Percentiles rank a stretch among this genome's conserved stretches.
Conservation (phyloP, 169 alveolate genomes). For the Eimeria brunetti region DNA sequence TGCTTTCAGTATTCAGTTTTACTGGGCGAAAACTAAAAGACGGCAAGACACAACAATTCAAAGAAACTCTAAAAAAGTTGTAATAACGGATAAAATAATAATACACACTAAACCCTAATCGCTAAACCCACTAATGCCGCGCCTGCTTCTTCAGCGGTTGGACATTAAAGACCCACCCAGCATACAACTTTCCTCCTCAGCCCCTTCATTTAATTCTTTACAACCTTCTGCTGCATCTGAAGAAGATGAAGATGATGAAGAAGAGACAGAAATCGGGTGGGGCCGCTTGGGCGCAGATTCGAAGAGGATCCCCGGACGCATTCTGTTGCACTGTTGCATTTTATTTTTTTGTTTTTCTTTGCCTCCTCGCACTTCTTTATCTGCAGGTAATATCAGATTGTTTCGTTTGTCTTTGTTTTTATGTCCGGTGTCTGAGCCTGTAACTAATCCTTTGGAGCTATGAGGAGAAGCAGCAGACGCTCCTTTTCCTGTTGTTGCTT, state of each 20-base stretch:
- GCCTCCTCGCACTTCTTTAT: too few species aligned
- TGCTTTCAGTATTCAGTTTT: neutral
- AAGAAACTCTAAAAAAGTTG: too few species aligned
- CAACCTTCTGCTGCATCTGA: neutral
- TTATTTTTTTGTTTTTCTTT: neutral
- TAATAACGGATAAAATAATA: too few species aligned
- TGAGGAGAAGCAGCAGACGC: neutral
- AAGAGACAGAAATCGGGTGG: too few species aligned
- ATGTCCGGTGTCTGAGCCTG: neutral
- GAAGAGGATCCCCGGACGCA: neutral
- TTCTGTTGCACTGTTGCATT: neutral
- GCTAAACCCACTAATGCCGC: too few species aligned
- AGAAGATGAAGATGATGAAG: neutral
- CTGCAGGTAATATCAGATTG: too few species aligned
- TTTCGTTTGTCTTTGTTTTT: neutral
- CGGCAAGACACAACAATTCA: too few species aligned
- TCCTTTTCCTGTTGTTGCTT: neutral
- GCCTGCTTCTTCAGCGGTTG: neutral
- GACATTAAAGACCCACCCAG: neutral
- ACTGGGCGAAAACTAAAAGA: neutral
- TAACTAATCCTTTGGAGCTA: too few species aligned
- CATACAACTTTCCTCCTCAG: too few species aligned
- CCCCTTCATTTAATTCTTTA: neutral
- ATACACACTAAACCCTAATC: too few species aligned
- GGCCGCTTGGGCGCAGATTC: conserved; percentile 27